phyloP scores from a whole-genome alignment of 768 basidiomycete species.

The Hysterangium stoloniferum region DNA sequence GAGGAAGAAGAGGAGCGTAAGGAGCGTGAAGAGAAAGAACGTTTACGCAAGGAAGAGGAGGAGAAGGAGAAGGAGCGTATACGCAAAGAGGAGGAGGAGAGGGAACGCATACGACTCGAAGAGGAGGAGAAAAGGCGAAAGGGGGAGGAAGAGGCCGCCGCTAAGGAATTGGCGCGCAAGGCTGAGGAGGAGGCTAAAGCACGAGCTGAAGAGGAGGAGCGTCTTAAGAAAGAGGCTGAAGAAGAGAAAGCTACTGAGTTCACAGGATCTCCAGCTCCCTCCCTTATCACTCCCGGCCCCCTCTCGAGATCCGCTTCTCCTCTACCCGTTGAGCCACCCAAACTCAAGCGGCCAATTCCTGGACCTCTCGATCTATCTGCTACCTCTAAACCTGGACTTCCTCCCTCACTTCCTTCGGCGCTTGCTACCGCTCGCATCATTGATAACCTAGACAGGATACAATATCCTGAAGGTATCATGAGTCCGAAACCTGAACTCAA shows the following conservation, averaged over 20 bases:
- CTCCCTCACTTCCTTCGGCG: slow-evolving; percentile 50
- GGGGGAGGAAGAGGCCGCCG: slow-evolving; percentile 24
- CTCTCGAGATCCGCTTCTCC: slow-evolving; percentile 27
- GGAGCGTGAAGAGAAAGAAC: slow-evolving; percentile 21
- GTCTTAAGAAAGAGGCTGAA: slow-evolving; percentile 38
- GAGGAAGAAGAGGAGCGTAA: slow-evolving; percentile 12
- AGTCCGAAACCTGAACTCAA: slow-evolving; percentile 86
- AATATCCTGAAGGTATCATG: slow-evolving; percentile 76
- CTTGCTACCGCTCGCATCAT: slow-evolving; percentile 81
- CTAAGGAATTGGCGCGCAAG: slow-evolving; percentile 11
- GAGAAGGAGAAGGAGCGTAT: slow-evolving; percentile 26
- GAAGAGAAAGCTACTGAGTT: slow-evolving; percentile 23
- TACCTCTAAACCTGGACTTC: slow-evolving; percentile 35
- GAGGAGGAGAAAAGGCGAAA: slow-evolving; percentile 30
- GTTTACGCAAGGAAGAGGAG: slow-evolving; percentile 28
- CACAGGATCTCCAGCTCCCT: slow-evolving; percentile 26
- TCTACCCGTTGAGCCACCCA: slow-evolving; percentile 16
- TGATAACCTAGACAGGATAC: slow-evolving; percentile 65
- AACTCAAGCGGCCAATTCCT: slow-evolving; percentile 45
- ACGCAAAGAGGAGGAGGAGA: slow-evolving; percentile 27
- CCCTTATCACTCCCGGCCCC: slow-evolving; percentile 52
- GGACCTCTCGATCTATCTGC: slow-evolving; percentile 64
- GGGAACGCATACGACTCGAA: slow-evolving; percentile 21
- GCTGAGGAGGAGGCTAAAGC: slow-evolving; percentile 16
- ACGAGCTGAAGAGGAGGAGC: slow-evolving; percentile 37